Evolutionary conservation across 2,329 filamentous ascomycete species (phyloP).

Genomic region (Hypoxylon sp.): DNA sequence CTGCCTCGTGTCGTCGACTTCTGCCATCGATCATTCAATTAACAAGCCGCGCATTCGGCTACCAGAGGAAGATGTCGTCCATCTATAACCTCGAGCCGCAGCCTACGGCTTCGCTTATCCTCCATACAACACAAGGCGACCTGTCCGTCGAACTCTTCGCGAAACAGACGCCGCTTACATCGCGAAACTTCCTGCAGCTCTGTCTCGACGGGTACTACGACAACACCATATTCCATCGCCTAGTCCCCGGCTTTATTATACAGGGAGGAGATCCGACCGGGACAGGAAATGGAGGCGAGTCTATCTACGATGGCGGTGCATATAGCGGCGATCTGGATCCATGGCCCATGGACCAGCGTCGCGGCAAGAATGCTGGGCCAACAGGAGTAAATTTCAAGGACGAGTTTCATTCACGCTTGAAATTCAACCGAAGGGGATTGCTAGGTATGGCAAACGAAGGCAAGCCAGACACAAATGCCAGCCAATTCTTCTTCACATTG

Average conservation of each 20-base stretch:
- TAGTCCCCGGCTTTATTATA: conserved; percentile 91
- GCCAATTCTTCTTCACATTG: conserved; percentile 97
- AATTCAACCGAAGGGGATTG: conserved; percentile 91
- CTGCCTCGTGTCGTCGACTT: neutral
- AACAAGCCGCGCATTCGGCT: neutral
- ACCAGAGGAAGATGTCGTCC: conserved; percentile 75
- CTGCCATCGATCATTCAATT: neutral
- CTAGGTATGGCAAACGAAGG: conserved; percentile 97
- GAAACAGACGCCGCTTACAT: conserved; percentile 91
- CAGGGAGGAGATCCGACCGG: conserved; percentile 96
- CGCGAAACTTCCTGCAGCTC: conserved; percentile 95
- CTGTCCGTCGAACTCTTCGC: conserved; percentile 94
- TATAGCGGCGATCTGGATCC: conserved; percentile 80
- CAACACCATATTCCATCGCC: conserved; percentile 91
- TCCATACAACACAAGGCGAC: conserved; percentile 92
- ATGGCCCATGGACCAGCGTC: conserved; percentile 76
- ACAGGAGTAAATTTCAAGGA: conserved; percentile 78
- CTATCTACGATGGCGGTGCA: conserved; percentile 89
- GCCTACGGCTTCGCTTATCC: conserved; percentile 90
- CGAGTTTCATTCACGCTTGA: conserved; percentile 92
- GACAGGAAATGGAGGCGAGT: conserved; percentile 91
- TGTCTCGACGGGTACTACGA: conserved; percentile 97
- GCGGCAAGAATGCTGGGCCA: conserved; percentile 72
- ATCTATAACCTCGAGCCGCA: conserved; percentile 96
- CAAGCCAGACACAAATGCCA: conserved; percentile 83